Base-by-base conservation (phyloP, 2,329 filamentous ascomycete genomes). In the Berkeleyomyces basicola region DNA sequence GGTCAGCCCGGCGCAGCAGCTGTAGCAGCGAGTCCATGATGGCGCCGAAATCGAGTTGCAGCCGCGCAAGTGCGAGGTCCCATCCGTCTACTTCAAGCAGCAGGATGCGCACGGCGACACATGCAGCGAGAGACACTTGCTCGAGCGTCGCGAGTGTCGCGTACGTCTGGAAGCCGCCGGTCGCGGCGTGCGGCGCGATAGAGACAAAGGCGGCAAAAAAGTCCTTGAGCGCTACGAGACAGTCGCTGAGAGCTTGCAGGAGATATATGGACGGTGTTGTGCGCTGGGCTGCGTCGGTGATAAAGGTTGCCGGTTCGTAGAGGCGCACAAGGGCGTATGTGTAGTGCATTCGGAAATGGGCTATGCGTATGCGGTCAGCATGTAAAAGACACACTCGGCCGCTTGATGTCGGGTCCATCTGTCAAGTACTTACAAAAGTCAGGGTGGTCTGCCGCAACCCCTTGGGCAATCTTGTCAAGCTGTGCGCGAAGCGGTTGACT, bases 281-380 rank as follows among this genome's bases (percentile, higher is more conserved):
- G 42, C 70, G 68, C n/a, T 68, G 66, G 16, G 67, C 66, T 9
- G 68, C 66, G 16, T 68, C 66, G 58, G 66, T 68, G n/a, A 70
- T 66, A 16, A 70, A 66, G 4, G 73, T 73, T 6, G 73, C 74
- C 0, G 74, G 74, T 40, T 76, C 70, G 65, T 76, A 74, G 11
- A 75, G 65, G 6, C 72, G 70, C 36, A 73, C 72, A 2, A 74
- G 66, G 10, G 74, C 67, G 46, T 73, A 73, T n/a, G 72, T 69
- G 60, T 73, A 70, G 49, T 71, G 69, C 14, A 72, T 67, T 51
- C 68, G 68, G 62, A 74, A 71, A 39, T 64, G 63, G 42, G 59
- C 59, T 61, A 36, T 14, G 43, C 9, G 2, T 11, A 40, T 7
- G 16, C 44, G 11, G n/a, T 49, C 33, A 39, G 39, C n/a, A 58